These are phyloP conservation scores for Lepidopterella palustris DNA, from an alignment of 495 filamentous ascomycete species.

Conservation along the genomic window DNA sequence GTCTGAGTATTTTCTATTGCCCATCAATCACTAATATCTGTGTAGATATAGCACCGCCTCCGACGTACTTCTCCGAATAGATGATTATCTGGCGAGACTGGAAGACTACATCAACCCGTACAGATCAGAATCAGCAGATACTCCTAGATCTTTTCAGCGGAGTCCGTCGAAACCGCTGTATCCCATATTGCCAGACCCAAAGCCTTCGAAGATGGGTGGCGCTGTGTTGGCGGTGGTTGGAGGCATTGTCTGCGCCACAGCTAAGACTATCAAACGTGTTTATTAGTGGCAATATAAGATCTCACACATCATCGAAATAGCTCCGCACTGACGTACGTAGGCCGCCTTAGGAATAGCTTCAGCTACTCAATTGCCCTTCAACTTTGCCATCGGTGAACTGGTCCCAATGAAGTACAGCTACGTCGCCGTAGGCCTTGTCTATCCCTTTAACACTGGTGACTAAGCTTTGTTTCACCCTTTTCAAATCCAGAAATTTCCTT, in stretches of 20 bases:
- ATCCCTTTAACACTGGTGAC: too few species aligned
- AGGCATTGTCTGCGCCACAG: slow-evolving; percentile 29
- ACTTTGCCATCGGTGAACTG: slow-evolving; percentile 14
- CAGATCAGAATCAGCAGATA: background rate
- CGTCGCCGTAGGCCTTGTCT: too few species aligned
- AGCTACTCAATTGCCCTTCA: slow-evolving; percentile 15
- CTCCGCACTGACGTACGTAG: background rate
- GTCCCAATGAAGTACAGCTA: slow-evolving; percentile 16
- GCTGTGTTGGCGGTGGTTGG: too few species aligned
- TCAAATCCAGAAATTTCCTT: too few species aligned
- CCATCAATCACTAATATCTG: background rate
- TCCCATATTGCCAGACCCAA: background rate
- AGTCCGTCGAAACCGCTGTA: background rate
- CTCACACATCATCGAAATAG: background rate
- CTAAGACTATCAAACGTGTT: slow-evolving; percentile 25
- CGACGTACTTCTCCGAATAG: background rate
- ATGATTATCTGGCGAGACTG: background rate
- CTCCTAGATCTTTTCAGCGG: background rate
- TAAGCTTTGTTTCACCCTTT: too few species aligned
- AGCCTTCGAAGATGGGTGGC: background rate
- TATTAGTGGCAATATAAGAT: slow-evolving; percentile 24
- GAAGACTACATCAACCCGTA: background rate
- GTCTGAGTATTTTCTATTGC: background rate
- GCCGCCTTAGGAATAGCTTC: slow-evolving; percentile 1
- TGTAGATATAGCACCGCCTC: background rate